These are phyloP conservation scores for Myxozyma mucilagina DNA, from an alignment of 805 yeast genomes.

Conservation along the genomic window DNA sequence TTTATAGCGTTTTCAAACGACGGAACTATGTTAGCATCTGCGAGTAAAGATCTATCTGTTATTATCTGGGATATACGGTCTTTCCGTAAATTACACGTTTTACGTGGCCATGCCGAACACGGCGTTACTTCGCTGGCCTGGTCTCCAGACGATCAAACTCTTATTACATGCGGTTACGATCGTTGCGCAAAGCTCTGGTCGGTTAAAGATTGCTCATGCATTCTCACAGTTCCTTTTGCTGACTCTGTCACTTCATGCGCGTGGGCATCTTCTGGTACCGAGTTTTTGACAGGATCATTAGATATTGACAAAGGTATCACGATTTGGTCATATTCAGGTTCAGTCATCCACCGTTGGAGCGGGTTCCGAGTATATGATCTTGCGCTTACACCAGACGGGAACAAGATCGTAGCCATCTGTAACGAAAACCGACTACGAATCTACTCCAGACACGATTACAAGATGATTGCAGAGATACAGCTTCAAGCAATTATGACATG, in stretches of 20 bases:
- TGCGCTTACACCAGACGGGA: constrained; percentile 65
- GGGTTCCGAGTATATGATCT: constrained; percentile 62
- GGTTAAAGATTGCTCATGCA: constrained; percentile 37
- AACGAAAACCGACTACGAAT: constrained; percentile 63
- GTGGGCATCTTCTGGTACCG: constrained; percentile 60
- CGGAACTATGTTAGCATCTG: constrained; percentile 75
- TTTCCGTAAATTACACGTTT: constrained; percentile 27
- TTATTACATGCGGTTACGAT: constrained; percentile 75
- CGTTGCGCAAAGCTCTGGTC: constrained; percentile 71
- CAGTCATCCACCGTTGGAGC: constrained; percentile 38
- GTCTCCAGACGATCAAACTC: constrained; percentile 67
- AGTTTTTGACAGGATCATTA: constrained; percentile 65
- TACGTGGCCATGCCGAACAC: constrained; percentile 36
- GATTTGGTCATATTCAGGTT: constrained; percentile 46
- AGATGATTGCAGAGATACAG: constrained; percentile 48
- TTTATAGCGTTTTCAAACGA: constrained; percentile 71
- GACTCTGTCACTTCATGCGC: constrained; percentile 55
- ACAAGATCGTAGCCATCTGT: constrained; percentile 61
- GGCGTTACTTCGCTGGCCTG: constrained; percentile 61
- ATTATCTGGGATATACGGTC: constrained; percentile 64
- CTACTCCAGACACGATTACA: constrained; percentile 51
- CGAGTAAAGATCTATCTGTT: constrained; percentile 66
- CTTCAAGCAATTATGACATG: constrained; percentile 65
- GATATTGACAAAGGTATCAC: constrained; percentile 70
- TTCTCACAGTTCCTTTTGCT: constrained; percentile 25